phyloP scores from a whole-genome alignment of 495 filamentous ascomycete species.

The Daldinia caldariorum region DNA sequence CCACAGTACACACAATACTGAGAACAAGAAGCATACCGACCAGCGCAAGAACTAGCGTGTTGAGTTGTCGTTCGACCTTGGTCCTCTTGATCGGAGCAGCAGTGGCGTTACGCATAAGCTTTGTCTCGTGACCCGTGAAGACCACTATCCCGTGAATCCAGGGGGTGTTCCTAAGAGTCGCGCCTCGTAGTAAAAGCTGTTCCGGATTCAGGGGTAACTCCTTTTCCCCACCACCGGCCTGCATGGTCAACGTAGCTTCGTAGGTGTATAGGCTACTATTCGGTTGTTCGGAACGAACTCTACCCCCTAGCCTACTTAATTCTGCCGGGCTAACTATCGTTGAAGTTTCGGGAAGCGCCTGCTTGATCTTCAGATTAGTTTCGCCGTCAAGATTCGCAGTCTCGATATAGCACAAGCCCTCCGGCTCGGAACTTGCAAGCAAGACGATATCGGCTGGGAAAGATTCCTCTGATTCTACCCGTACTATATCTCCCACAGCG shows the following conservation, averaged over 20 bases:
- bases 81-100: conserved; percentile 98
- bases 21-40: conserved; percentile 83
- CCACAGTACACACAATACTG: conserved; percentile 88
- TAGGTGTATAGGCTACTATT: conserved; percentile 99
- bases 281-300: conserved; percentile 92
- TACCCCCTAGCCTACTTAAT: conserved; percentile 85
- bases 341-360: conserved; percentile 93
- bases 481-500: conserved; percentile 90
- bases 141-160: conserved; percentile 98
- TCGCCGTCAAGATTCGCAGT: conserved; percentile 98
- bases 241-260: conserved; percentile 94
- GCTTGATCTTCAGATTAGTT: conserved; percentile 99
- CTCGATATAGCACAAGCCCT: conserved; percentile 98
- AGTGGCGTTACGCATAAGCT: conserved; percentile 98
- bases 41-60: conserved; percentile 90
- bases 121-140: conserved; percentile 98
- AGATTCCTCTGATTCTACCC: conserved; percentile 93
- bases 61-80: conserved; percentile 91
- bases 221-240: conserved; percentile 93
- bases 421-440: conserved; percentile 93
- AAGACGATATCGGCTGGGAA: conserved; percentile 96
- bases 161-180: conserved; percentile 93
- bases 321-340: conserved; percentile 87
- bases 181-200: conserved; percentile 89
- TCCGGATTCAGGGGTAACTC: conserved; percentile 70